Evolutionary conservation across 2,329 filamentous ascomycete species (phyloP).

Genomic region (Amauroascus niger): DNA sequence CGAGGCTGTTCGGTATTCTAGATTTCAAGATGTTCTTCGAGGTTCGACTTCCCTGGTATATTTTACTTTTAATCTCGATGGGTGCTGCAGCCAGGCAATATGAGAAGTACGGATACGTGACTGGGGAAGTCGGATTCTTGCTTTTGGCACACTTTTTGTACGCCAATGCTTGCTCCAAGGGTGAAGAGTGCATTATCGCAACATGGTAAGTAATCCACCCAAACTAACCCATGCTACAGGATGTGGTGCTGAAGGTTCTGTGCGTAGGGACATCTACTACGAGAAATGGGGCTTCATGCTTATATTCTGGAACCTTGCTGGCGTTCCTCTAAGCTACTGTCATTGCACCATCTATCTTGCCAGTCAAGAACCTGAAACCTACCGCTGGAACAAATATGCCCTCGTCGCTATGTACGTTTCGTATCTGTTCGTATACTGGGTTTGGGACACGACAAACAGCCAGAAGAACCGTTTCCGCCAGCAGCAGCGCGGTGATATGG

Average conservation of each 20-base stretch:
- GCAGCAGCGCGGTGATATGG: constrained; percentile 53
- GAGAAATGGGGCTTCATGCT: constrained; percentile 98
- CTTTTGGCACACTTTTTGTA: constrained; percentile 87
- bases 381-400: constrained; percentile 63
- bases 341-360: constrained; percentile 87
- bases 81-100: constrained; percentile 73
- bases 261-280: constrained; percentile 77
- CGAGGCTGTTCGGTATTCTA: constrained; percentile 69
- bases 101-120: constrained; percentile 75
- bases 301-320: constrained; percentile 93
- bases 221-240: neutral
- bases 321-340: constrained; percentile 83
- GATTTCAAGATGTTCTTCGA: constrained; percentile 97
- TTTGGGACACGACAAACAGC: constrained; percentile 86
- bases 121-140: constrained; percentile 72
- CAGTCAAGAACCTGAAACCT: constrained; percentile 67
- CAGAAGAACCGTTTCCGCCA: constrained; percentile 90
- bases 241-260: neutral
- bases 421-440: constrained; percentile 80
- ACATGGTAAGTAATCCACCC: constrained; percentile 52
- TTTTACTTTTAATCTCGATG: constrained; percentile 67
- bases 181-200: constrained; percentile 78
- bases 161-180: constrained; percentile 84
- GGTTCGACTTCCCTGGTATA: constrained; percentile 85
- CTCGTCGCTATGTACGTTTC: constrained; percentile 55